These are phyloP conservation scores for Paraconiothyrium sp. DNA, from an alignment of 2,329 filamentous ascomycete genomes.

Conservation along the genomic window DNA sequence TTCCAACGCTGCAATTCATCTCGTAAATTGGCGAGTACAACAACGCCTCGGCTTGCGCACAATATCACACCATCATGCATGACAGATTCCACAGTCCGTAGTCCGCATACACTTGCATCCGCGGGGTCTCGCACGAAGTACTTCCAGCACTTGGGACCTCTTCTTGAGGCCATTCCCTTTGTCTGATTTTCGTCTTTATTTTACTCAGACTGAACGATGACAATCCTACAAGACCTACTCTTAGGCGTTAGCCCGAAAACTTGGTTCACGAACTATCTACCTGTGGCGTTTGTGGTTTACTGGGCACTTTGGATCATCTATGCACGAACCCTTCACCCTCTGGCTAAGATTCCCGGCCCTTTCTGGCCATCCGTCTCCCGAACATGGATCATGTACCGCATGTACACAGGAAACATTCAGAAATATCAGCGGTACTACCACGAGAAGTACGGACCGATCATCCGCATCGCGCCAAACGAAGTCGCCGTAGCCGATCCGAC, in stretches of 20 bases:
- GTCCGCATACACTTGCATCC: background rate
- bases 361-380: conserved; percentile 31
- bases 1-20: no score
- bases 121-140: background rate
- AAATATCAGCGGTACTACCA: conserved; percentile 20
- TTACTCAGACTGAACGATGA: background rate
- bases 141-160: background rate
- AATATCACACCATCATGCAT: conserved; percentile 1
- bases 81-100: conserved; percentile 1
- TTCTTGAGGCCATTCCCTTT: background rate
- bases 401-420: conserved; percentile 23
- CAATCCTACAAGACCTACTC: background rate
- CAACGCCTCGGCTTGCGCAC: background rate
- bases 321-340: conserved; percentile 23
- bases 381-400: conserved; percentile 30
- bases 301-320: conserved; percentile 21
- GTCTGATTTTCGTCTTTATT: background rate
- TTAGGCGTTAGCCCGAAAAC: background rate
- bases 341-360: conserved; percentile 29
- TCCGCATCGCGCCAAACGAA: conserved; percentile 59
- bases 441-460: conserved; percentile 51
- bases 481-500: conserved; percentile 17
- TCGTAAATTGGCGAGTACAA: background rate
- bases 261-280: conserved; percentile 1
- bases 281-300: conserved; percentile 9